Evolutionary conservation across 768 basidiomycete genomes (phyloP), one percentile per base, ranked within the genome.

Genomic region (Mycena kentingensis): DNA sequence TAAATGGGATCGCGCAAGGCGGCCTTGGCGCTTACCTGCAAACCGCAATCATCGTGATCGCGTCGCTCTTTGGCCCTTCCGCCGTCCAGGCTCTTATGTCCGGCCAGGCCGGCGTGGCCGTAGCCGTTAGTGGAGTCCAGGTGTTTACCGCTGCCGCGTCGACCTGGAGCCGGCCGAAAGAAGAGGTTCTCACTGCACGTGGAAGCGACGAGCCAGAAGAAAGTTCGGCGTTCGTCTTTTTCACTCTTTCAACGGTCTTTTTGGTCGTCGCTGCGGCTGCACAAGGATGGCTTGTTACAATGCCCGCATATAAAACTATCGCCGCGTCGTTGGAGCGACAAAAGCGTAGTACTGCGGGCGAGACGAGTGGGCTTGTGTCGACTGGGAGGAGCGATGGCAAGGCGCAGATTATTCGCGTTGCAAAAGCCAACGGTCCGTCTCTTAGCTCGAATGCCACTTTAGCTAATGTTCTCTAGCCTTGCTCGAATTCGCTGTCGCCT

Each of bases 81-180:
- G 84, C 84, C 12, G 78, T 94, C 46, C 88, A 93, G 65, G 75
- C 82, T 22, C 74, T 89, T 65, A 81, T 94, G 77, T 83, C 90
- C 2, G 93, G 91, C 11, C 90, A 94, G 69, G 93, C 88, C 1
- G 90, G 88, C 0, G 82, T 93, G 2, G 93, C 85, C 0, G 89
- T 95, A 12, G 84, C 82, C 1, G 84, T 94, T 55, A 91, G 90
- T 46, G 72, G 76, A 1, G 84, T 92, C 0, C 91, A 94, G 62
- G 78, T 93, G 7, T 55, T 84, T 28, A 84, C 89, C 52, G 78
- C 87, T 8, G 67, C 75, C 1, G 70, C 80, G 2, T 86, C 86
- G 8, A 71, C 88, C 15, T 76, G 73, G 73, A 72, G 74, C 12
- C 69, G 71, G 31, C 62, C 79, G 7, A 63, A 60, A 25, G 64